Evolutionary conservation across 2,329 filamentous ascomycete genomes (phyloP), one percentile per base, ranked within the genome.

Genomic region (Colletotrichum simmondsii): DNA sequence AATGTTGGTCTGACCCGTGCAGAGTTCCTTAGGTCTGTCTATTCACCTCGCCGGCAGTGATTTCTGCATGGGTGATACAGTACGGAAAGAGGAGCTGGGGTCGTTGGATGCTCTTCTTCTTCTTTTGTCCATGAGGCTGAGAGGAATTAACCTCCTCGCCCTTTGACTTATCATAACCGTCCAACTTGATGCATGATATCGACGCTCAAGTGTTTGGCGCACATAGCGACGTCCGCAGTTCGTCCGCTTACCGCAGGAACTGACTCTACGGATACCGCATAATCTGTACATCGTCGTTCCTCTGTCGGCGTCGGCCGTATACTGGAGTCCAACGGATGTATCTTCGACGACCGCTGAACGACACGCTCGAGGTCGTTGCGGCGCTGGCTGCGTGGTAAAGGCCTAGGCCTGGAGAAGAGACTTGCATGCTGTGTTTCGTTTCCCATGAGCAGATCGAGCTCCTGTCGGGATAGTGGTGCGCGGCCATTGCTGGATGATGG

Each of bases 131-230:
- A 30, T 4, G 35, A 14, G 8, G 16, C 28, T 28, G 26, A 52
- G 24, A 19, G 19, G 7, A 26, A 30, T 10, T 32, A 32, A 26
- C 24, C 24, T 10, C 5, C 35, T 12, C 35, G 11, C 11, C 35
- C 35, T 16, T 60, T 35, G 54, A 5, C 49, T 32, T 62, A 58
- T 66, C 49, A 46, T 28, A 30, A 37, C 49, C 56, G 30, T 32
- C 49, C 59, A 54, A n/a, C 65, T 35, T 61, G 56, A 42, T 77
- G 76, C 76, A 75, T 75, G 75, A 74, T 71, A 77, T 76, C 71
- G 75, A 71, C 52, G 24, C n/a, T 64, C 32, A 26, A 26, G 24
- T 26, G 24, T 26, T 22, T 52, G 26, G 19, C 11, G 8, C 11
- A 26, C 30, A 53, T 16, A 58, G 10, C 19, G 16, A 71, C 35